Evolutionary conservation across 352 stramenopile species (phyloP), one percentile per base, ranked within the genome.

Genomic region (Aphanomyces astaci): DNA sequence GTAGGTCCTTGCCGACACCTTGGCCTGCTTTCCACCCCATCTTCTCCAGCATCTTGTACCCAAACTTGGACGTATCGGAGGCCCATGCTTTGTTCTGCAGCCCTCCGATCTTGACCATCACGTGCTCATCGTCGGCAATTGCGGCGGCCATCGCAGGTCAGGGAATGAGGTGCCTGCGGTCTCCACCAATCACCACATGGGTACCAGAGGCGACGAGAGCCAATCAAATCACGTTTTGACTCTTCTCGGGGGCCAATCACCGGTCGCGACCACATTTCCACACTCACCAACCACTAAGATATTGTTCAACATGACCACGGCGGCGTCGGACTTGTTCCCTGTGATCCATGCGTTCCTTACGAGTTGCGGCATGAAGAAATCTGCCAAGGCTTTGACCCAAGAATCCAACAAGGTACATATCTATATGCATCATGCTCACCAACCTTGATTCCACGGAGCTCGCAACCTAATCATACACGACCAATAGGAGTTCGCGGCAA

Each of bases 21-120:
- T 95, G 86, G 55, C 92, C 92, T 31, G 97, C 90, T 25, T 86
- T 91, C 93, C 94, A 98, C 71, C 95, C 95, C 94, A 98, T 98
- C 75, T 98, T 98, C 24, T 91, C 73, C 32, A 98, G 84, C 86
- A 98, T 96, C 73, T 96, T 96, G 71, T 90, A 94, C 19, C 95
- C 95, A 62, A 97, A 97, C 76, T 97, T 97, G 78, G 76, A 91
- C 67, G 81, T 90, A 73, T 97, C 91, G 22, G 81, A 73, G 9
- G 86, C 84, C 86, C 86, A 94, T 59, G 84, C 86, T 83, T 90
- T 94, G 75, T 94, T 94, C 74, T 94, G 86, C 76, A 90, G 88
- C 46, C 86, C 86, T 27, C 86, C 86, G 49, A 94, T 49, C n/a
- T 79, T 75, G 65, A 94, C 81, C 84, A 94, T 89, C 72, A 78